Percentiles rank a stretch among this genome's conserved stretches.
phyloP scores from a whole-genome alignment of 75 land plant species.

The Pinus tabuliformis region DNA sequence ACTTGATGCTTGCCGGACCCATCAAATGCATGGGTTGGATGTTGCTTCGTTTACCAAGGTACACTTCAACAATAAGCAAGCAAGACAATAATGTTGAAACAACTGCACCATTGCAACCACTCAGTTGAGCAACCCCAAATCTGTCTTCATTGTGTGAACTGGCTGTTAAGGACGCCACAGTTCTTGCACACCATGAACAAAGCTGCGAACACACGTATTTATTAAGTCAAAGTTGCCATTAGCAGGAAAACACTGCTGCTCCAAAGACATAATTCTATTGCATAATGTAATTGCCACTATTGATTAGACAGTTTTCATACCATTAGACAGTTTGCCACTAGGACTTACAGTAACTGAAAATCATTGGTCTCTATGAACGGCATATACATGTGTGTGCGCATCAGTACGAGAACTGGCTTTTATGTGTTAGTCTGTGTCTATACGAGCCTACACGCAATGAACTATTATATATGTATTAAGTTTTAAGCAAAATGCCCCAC shows the following conservation, averaged over 20 bases:
- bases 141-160: constrained; percentile 72
- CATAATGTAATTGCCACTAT: too few species aligned
- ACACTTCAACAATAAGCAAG: constrained; percentile 77
- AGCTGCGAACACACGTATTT: constrained; percentile 39
- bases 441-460: too few species aligned
- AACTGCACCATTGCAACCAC: constrained; percentile 73
- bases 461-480: too few species aligned
- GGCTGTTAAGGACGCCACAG: constrained; percentile 70
- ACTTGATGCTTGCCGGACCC: constrained; percentile 72
- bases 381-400: too few species aligned
- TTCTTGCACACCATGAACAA: constrained; percentile 80
- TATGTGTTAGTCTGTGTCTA: too few species aligned
- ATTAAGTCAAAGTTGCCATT: not conserved
- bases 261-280: too few species aligned
- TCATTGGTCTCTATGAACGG: too few species aligned
- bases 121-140: constrained; percentile 93
- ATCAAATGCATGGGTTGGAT: constrained; percentile 43
- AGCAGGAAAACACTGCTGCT: not conserved
- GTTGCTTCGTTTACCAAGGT: constrained; percentile 81
- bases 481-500: too few species aligned
- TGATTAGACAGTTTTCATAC: too few species aligned
- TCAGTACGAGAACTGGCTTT: too few species aligned
- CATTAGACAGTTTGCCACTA: too few species aligned
- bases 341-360: too few species aligned
- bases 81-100: constrained; percentile 76